These are phyloP conservation scores for Mentha longifolia DNA, from an alignment of 257 asterid species.

Conservation along the genomic window DNA sequence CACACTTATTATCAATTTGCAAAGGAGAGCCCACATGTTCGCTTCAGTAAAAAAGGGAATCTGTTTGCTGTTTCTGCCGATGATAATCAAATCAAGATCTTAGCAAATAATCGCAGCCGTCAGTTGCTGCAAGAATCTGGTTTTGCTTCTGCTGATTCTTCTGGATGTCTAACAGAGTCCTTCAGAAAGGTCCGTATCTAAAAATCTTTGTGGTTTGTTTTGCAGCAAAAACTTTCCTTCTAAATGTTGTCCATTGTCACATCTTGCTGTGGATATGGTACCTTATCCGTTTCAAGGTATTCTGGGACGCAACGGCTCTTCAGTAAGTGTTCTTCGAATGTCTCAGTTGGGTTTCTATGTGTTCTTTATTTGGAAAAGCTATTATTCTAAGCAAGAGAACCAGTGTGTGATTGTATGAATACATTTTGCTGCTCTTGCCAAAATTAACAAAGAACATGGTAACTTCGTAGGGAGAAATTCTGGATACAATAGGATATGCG, in stretches of 20 bases:
- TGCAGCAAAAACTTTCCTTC: slow-evolving; percentile 3
- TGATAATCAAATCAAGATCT: slow-evolving; percentile 58
- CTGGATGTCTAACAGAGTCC: slow-evolving; percentile 40
- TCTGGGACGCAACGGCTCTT: slow-evolving; percentile 21
- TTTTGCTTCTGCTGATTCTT: slow-evolving; percentile 32
- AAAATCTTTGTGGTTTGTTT: slow-evolving; percentile 12
- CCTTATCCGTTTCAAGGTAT: slow-evolving; percentile 27
- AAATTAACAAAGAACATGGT: not conserved
- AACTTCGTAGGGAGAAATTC: slow-evolving; percentile 40
- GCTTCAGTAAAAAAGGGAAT: slow-evolving; percentile 62
- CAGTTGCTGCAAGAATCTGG: slow-evolving; percentile 49
- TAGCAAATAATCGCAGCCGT: slow-evolving; percentile 56
- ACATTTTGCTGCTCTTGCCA: not conserved
- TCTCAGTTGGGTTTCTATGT: not conserved
- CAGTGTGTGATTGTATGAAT: no score
- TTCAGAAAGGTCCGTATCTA: slow-evolving; percentile 41
- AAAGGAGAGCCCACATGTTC: slow-evolving; percentile 61
- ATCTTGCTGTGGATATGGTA: slow-evolving; percentile 44
- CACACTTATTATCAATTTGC: slow-evolving; percentile 15
- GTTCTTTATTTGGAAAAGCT: not conserved
- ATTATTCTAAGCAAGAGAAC: not conserved
- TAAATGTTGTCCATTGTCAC: slow-evolving; percentile 29
- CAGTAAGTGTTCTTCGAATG: slow-evolving; percentile 22
- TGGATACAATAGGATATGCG: slow-evolving; percentile 27
- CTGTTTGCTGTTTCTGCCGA: slow-evolving; percentile 66